phyloP scores from a whole-genome alignment of 2,329 filamentous ascomycete species.

The Cryphonectria radicalis region DNA sequence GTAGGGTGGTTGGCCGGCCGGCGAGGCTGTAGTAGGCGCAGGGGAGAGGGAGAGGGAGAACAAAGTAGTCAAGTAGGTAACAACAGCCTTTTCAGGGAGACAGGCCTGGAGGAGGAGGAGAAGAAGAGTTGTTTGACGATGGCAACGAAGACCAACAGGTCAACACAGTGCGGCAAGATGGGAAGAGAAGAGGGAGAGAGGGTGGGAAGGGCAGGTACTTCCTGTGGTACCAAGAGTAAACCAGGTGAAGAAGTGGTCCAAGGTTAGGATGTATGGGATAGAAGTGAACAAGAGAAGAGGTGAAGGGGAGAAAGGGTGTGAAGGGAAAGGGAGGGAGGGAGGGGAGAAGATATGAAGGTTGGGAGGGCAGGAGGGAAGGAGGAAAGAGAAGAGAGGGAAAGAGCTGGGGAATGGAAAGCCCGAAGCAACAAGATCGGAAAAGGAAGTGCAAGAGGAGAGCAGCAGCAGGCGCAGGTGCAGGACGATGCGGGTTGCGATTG shows the following conservation, averaged over 20 bases:
- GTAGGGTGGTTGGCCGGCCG: conserved; percentile 10
- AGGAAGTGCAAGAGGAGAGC: conserved; percentile 16
- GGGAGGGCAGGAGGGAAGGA: conserved; percentile 28
- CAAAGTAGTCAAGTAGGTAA: conserved; percentile 9
- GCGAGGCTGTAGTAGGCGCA: conserved; percentile 15
- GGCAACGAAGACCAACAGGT: conserved; percentile 19
- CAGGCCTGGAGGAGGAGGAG: conserved; percentile 17
- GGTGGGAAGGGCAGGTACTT: conserved; percentile 26
- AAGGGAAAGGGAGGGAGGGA: conserved; percentile 32
- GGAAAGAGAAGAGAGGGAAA: conserved; percentile 26
- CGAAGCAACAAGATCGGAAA: conserved; percentile 14
- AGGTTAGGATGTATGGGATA: conserved; percentile 34
- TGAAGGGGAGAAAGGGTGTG: conserved; percentile 35
- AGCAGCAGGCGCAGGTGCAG: conserved; percentile 3
- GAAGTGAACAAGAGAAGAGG: conserved; percentile 36
- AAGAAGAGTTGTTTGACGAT: conserved; percentile 1
- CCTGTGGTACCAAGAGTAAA: conserved; percentile 20
- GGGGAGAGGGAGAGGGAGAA: conserved; percentile 4
- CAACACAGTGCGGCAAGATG: conserved; percentile 17
- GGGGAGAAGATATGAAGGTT: conserved; percentile 32
- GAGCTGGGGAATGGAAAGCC: conserved; percentile 20
- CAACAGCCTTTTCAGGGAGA: conserved; percentile 31
- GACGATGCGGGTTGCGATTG: conserved; percentile 29
- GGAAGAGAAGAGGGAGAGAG: conserved; percentile 26
- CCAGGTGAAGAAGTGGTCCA: conserved; percentile 28